Evolutionary conservation across 2,329 filamentous ascomycete species (phyloP).

Genomic region (Bipolaris cookei): DNA sequence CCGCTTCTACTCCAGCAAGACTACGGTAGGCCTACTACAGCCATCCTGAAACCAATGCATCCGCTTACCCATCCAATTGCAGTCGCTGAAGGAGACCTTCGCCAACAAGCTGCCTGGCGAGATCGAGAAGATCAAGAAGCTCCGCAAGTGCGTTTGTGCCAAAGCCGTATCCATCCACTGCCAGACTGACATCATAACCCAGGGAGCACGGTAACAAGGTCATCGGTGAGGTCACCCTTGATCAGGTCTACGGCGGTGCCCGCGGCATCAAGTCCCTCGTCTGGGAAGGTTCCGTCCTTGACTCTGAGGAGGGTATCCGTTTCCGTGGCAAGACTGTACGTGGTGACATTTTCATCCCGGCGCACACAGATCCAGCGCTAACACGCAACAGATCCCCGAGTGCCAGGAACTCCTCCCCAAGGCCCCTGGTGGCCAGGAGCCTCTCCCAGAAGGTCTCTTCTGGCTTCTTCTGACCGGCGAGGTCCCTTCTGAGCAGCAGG

Average conservation of each 20-base stretch:
- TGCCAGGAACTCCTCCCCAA: conserved; percentile 98
- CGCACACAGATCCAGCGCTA: conserved; percentile 25
- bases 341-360: conserved; percentile 6
- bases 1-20: conserved; percentile 90
- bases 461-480: conserved; percentile 99
- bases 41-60: conserved; percentile 14
- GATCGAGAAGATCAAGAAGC: conserved; percentile 98
- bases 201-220: conserved; percentile 96
- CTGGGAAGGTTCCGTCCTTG: conserved; percentile 95
- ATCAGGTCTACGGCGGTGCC: conserved; percentile 99
- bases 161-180: conserved; percentile 10
- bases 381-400: conserved; percentile 75
- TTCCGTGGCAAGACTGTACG: conserved; percentile 93
- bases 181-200: conserved; percentile 41
- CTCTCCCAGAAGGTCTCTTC: conserved; percentile 98
- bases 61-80: conserved; percentile 40
- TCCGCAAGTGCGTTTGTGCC: conserved; percentile 74
- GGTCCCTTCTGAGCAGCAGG: conserved; percentile 97
- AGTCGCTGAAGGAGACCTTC: conserved; percentile 99
- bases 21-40: conserved; percentile 66
- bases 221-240: conserved; percentile 95
- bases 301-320: conserved; percentile 98
- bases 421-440: conserved; percentile 94
- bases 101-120: conserved; percentile 94
- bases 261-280: conserved; percentile 98